phyloP scores from a whole-genome alignment of 2,329 filamentous ascomycete species.

The Nothophaeocryptopus gaeumannii region DNA sequence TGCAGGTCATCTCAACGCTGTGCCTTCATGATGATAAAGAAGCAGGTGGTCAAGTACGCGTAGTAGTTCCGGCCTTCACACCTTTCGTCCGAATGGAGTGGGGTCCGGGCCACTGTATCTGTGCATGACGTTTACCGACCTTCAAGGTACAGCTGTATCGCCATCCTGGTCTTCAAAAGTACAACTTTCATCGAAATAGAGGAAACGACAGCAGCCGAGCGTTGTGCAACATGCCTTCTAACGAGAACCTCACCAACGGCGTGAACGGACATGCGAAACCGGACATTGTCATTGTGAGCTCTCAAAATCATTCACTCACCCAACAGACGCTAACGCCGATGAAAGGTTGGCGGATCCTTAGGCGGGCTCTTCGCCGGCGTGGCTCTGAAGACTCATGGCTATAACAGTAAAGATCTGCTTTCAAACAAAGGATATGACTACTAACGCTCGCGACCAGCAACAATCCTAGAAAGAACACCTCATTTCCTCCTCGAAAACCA shows the following conservation, averaged over 20 bases:
- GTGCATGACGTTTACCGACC: too few relatives aligned
- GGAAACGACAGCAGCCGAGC: too few relatives aligned
- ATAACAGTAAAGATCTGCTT: slow-evolving; percentile 21
- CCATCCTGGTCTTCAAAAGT: too few relatives aligned
- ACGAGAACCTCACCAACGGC: slow-evolving; percentile 1
- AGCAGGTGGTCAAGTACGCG: too few relatives aligned
- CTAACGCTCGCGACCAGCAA: slow-evolving; percentile 4
- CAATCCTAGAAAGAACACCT: slow-evolving; percentile 41
- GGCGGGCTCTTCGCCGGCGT: slow-evolving; percentile 30
- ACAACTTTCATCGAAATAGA: too few relatives aligned
- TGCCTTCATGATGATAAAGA: too few relatives aligned
- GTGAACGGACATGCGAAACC: slow-evolving; percentile 11
- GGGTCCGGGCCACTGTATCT: too few relatives aligned
- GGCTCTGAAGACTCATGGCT: slow-evolving; percentile 29
- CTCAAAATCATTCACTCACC: neutral
- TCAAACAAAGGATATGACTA: neutral
- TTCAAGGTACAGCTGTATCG: too few relatives aligned
- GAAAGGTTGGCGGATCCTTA: slow-evolving; percentile 31
- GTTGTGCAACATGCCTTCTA: neutral
- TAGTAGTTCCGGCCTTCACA: too few relatives aligned
- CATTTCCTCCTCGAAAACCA: slow-evolving; percentile 45
- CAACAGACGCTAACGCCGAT: neutral
- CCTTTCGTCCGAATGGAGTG: too few relatives aligned
- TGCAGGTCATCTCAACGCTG: too few relatives aligned
- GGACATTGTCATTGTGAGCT: slow-evolving; percentile 26